Evolutionary conservation across 2,329 filamentous ascomycete species (phyloP).

Genomic region (Penicillium nordicum): DNA sequence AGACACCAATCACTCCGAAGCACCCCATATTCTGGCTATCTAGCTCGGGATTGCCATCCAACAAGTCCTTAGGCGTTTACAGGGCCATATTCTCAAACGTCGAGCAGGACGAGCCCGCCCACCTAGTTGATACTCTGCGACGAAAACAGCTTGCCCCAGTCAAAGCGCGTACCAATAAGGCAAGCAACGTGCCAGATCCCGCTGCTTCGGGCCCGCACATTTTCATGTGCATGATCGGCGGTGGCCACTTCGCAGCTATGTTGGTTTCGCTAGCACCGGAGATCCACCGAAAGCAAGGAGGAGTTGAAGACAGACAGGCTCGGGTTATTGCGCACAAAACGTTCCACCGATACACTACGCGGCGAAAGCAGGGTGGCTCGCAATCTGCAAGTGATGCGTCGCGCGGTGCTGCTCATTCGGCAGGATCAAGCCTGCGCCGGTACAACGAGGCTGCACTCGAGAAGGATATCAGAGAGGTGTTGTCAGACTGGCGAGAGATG

Average conservation of each 20-base stretch:
- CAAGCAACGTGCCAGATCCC: conserved; percentile 41
- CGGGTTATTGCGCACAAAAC: conserved; percentile 93
- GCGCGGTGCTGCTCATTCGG: conserved; percentile 92
- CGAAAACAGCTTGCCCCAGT: conserved; percentile 73
- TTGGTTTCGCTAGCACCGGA: conserved; percentile 83
- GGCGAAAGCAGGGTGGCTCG: conserved; percentile 91
- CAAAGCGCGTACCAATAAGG: conserved; percentile 38
- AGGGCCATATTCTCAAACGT: conserved; percentile 70
- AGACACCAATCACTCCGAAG: conserved; percentile 56
- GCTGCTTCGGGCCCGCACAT: conserved; percentile 68
- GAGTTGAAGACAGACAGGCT: conserved; percentile 76
- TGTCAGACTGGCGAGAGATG: conserved; percentile 79
- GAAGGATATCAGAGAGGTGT: conserved; percentile 78
- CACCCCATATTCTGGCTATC: conserved; percentile 82
- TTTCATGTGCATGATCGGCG: conserved; percentile 97
- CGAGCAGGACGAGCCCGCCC: conserved; percentile 64
- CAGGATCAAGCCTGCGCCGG: conserved; percentile 80
- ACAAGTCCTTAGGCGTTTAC: conserved; percentile 82
- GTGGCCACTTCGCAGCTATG: conserved; percentile 97
- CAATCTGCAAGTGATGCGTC: conserved; percentile 91
- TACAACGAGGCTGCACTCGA: conserved; percentile 91
- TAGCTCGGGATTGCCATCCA: conserved; percentile 69
- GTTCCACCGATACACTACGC: conserved; percentile 94
- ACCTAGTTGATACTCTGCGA: conserved; percentile 65
- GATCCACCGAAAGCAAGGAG: conserved; percentile 64